Percentiles rank a stretch among this genome's conserved stretches.
These are phyloP conservation scores for Castanea sativa DNA, from an alignment of 306 rosid genomes.

Conservation along the genomic window DNA sequence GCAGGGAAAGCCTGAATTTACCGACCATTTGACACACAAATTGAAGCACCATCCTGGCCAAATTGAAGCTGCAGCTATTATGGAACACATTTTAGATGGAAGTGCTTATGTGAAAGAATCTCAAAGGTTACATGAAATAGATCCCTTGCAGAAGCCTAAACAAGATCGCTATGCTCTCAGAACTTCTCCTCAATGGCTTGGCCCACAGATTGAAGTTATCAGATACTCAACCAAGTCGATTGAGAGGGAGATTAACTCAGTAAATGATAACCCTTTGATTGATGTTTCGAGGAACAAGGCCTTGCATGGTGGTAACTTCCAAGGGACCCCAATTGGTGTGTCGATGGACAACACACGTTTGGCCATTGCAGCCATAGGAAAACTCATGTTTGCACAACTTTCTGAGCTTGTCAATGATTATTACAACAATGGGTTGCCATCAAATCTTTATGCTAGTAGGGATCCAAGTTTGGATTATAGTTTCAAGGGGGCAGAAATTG, in stretches of 20 bases:
- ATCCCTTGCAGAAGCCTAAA: constrained; percentile 86
- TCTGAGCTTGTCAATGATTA: constrained; percentile 88
- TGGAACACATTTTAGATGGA: constrained; percentile 92
- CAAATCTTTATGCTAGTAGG: constrained; percentile 71
- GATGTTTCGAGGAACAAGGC: constrained; percentile 96
- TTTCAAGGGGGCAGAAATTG: constrained; percentile 86
- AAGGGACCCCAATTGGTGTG: constrained; percentile 94
- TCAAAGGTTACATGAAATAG: constrained; percentile 64
- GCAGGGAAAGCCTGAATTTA: constrained; percentile 94
- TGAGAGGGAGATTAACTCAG: constrained; percentile 88
- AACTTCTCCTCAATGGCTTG: constrained; percentile 96
- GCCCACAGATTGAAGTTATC: constrained; percentile 84
- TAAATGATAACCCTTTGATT: constrained; percentile 86
- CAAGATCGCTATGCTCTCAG: constrained; percentile 83
- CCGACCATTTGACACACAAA: constrained; percentile 85
- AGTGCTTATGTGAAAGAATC: constrained; percentile 74
- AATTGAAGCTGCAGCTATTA: constrained; percentile 92
- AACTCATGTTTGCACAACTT: constrained; percentile 89
- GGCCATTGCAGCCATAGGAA: constrained; percentile 84
- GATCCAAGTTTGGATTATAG: constrained; percentile 94
- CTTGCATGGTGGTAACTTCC: constrained; percentile 89
- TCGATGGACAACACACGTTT: constrained; percentile 95
- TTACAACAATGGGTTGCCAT: constrained; percentile 85
- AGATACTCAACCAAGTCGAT: constrained; percentile 81
- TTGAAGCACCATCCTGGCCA: constrained; percentile 95